phyloP scores from a whole-genome alignment of 768 basidiomycete genomes.

The Sutorius australiensis region DNA sequence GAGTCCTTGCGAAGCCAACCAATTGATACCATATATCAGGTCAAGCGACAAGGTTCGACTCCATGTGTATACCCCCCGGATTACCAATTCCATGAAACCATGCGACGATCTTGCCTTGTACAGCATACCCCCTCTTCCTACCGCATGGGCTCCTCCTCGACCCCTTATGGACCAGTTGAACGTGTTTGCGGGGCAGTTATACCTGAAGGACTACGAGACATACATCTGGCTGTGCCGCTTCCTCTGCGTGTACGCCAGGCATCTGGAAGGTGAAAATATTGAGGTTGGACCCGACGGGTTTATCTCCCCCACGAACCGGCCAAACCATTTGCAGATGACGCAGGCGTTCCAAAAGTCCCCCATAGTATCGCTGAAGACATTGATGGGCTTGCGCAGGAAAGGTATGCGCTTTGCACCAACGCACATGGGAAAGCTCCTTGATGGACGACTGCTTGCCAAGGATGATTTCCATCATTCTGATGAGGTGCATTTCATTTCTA shows the following conservation, averaged over 20 bases:
- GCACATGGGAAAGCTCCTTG: conserved; percentile 40
- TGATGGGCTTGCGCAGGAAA: conserved; percentile 4
- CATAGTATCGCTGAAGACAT: conserved; percentile 21
- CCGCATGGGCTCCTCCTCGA: neutral
- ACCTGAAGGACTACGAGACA: neutral
- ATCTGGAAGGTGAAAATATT: conserved; percentile 3
- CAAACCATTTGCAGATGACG: too few species aligned
- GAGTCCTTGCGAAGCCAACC: conserved; percentile 14
- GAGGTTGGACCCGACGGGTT: conserved; percentile 19
- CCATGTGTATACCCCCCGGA: conserved; percentile 42
- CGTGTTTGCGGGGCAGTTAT: neutral
- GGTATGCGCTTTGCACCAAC: conserved; percentile 32
- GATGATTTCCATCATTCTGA: conserved; percentile 3
- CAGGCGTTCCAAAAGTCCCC: conserved; percentile 35
- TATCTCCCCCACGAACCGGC: conserved; percentile 5
- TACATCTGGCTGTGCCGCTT: neutral
- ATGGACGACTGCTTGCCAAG: conserved; percentile 21
- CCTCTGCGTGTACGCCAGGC: conserved; percentile 8
- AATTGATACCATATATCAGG: conserved; percentile 36
- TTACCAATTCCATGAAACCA: conserved; percentile 31
- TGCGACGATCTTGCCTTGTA: conserved; percentile 34
- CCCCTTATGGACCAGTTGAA: conserved; percentile 3
- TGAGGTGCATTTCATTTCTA: neutral
- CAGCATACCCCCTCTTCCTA: neutral
- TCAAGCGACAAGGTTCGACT: conserved; percentile 32